These are phyloP conservation scores for Candida corydali DNA, from an alignment of 805 yeast genomes.

Conservation along the genomic window DNA sequence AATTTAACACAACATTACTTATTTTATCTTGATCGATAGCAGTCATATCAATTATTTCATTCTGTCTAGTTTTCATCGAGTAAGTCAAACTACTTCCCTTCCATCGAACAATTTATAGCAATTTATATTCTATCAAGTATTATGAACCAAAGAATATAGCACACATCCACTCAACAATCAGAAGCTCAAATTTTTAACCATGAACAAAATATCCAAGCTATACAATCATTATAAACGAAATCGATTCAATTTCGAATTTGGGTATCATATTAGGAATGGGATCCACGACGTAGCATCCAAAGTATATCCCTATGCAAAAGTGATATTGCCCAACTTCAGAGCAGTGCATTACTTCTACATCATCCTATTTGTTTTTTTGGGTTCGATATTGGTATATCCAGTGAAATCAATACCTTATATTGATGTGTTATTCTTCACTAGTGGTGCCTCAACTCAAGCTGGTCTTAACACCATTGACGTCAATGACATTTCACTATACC, in stretches of 20 bases:
- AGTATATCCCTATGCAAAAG: slow-evolving; percentile 38
- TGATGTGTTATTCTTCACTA: slow-evolving; percentile 73
- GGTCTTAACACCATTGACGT: slow-evolving; percentile 81
- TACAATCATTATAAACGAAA: slow-evolving; percentile 6
- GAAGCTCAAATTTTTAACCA: too few species aligned
- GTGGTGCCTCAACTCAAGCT: slow-evolving; percentile 84
- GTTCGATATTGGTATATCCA: slow-evolving; percentile 78
- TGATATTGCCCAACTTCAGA: slow-evolving; percentile 49
- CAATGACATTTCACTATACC: slow-evolving; percentile 64
- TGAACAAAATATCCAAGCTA: slow-evolving; percentile 4
- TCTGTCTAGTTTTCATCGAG: too few species aligned
- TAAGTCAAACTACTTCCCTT: too few species aligned
- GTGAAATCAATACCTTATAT: slow-evolving; percentile 61
- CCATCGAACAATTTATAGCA: too few species aligned
- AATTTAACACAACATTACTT: too few species aligned
- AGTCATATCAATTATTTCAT: too few species aligned
- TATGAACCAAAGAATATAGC: slow-evolving; percentile 4
- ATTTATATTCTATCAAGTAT: not conserved
- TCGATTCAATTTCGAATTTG: slow-evolving; percentile 12
- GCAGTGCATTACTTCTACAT: slow-evolving; percentile 76
- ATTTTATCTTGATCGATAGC: too few species aligned
- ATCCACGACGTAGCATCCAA: slow-evolving; percentile 32
- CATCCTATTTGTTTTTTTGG: slow-evolving; percentile 50
- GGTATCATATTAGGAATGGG: slow-evolving; percentile 21
- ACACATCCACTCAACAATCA: too few species aligned